phyloP scores from a whole-genome alignment of 75 land plant genomes.

The Larix kaempferi region DNA sequence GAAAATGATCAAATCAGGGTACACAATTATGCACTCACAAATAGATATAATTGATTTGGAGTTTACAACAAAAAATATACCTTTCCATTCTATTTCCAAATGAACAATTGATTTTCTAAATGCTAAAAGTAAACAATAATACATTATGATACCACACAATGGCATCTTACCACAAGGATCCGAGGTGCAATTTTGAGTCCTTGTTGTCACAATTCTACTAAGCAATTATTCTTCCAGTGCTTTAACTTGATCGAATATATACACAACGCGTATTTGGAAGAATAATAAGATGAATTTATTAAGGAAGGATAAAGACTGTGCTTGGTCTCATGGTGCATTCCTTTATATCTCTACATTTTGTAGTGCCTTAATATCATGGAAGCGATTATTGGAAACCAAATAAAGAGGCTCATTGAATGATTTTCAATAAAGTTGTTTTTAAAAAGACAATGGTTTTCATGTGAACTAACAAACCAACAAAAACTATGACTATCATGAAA shows the following conservation, averaged over 20 bases:
- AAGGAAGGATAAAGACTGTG: too few relatives aligned
- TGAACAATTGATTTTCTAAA: neutral
- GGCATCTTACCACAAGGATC: too few relatives aligned
- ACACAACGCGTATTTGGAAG: conserved; percentile 43
- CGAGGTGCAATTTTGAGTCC: conserved; percentile 57
- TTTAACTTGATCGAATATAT: conserved; percentile 74
- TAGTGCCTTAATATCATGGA: too few relatives aligned
- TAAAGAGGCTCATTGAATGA: neutral
- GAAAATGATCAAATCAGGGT: too few relatives aligned
- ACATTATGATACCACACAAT: neutral
- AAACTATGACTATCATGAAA: neutral
- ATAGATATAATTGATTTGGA: too few relatives aligned
- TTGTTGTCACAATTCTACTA: conserved; percentile 44
- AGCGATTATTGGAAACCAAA: neutral
- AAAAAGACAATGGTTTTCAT: neutral
- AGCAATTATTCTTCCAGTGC: conserved; percentile 63
- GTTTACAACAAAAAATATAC: too few relatives aligned
- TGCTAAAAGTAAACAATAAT: neutral
- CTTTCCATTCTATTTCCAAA: neutral
- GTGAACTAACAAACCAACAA: too few relatives aligned
- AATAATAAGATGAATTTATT: neutral
- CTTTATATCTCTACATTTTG: too few relatives aligned
- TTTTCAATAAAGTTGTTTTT: neutral
- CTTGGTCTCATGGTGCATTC: too few relatives aligned
- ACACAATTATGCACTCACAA: too few relatives aligned